These are phyloP conservation scores for Corynascus novoguineensis DNA, from an alignment of 495 filamentous ascomycete species.

Conservation along the genomic window DNA sequence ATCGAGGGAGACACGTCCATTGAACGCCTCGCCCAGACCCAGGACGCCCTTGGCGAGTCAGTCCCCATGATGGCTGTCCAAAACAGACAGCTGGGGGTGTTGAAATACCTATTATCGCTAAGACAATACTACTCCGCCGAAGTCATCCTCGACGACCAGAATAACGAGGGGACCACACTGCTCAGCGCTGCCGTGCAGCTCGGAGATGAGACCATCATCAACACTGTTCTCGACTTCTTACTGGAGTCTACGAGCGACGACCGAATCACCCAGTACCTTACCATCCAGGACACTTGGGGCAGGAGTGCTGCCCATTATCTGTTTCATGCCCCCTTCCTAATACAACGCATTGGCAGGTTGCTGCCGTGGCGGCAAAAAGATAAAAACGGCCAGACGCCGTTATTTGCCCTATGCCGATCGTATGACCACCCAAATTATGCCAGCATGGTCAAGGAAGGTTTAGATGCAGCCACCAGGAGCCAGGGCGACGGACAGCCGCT, in stretches of 20 bases:
- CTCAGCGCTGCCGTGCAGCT: constrained; percentile 92
- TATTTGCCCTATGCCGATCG: constrained; percentile 89
- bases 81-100: constrained; percentile 57
- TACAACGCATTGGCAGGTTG: constrained; percentile 64
- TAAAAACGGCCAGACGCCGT: constrained; percentile 91
- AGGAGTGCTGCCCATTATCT: constrained; percentile 90
- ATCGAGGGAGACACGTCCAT: constrained; percentile 83
- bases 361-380: constrained; percentile 88
- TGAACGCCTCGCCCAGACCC: constrained; percentile 73
- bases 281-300: constrained; percentile 72
- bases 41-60: constrained; percentile 75
- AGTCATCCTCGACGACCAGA: constrained; percentile 71
- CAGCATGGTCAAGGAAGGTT: constrained; percentile 73
- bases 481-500: constrained; percentile 76
- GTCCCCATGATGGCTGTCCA: constrained; percentile 96
- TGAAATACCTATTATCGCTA: constrained; percentile 74
- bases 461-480: constrained; percentile 64
- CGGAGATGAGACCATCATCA: constrained; percentile 66
- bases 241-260: constrained; percentile 35
- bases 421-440: constrained; percentile 90
- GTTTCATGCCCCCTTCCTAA: constrained; percentile 83
- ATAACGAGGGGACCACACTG: constrained; percentile 83
- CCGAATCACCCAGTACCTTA: constrained; percentile 59
- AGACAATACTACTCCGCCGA: constrained; percentile 64
- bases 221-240: constrained; percentile 64